Percentiles rank a stretch among this genome's conserved stretches.
These are phyloP conservation scores for Colletotrichum sp. DNA, from an alignment of 2,329 filamentous ascomycete genomes.

Conservation along the genomic window DNA sequence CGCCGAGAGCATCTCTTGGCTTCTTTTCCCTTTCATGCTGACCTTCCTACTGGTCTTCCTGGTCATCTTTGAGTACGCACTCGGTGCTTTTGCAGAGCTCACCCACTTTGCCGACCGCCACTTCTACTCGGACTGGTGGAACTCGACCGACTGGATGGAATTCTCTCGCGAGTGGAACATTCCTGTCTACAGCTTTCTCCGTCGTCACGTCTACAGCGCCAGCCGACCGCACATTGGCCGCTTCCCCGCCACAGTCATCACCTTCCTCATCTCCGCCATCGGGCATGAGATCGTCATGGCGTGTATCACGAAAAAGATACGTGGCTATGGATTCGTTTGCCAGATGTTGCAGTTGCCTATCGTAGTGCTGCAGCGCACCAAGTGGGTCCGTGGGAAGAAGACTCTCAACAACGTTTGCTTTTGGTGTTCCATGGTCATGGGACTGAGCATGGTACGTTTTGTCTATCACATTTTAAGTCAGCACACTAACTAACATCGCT, in stretches of 20 bases:
- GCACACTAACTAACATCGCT: constrained; percentile 16
- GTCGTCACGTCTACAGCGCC: constrained; percentile 91
- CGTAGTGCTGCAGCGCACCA: constrained; percentile 85
- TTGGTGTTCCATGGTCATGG: constrained; percentile 91
- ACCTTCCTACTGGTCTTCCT: constrained; percentile 95
- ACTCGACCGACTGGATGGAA: constrained; percentile 88
- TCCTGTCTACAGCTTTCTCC: constrained; percentile 95
- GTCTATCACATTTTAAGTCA: background rate
- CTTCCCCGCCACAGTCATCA: constrained; percentile 81
- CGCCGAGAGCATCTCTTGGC: constrained; percentile 85
- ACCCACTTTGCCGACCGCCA: constrained; percentile 92
- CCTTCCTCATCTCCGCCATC: constrained; percentile 87
- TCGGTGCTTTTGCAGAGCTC: constrained; percentile 94
- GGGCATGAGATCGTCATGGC: constrained; percentile 97
- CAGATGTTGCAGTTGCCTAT: constrained; percentile 98
- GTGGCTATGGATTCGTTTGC: constrained; percentile 90
- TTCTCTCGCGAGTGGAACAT: constrained; percentile 97
- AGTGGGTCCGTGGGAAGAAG: constrained; percentile 74
- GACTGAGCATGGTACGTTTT: constrained; percentile 74
- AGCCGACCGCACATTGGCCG: constrained; percentile 78
- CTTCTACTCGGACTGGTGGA: constrained; percentile 86
- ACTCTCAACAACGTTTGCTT: constrained; percentile 90
- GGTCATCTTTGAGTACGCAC: constrained; percentile 96
- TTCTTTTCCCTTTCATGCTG: constrained; percentile 97
- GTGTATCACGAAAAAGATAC: constrained; percentile 95